Conservation (phyloP, 1,284 basidiomycete species). For the Cerioporus squamosus region DNA sequence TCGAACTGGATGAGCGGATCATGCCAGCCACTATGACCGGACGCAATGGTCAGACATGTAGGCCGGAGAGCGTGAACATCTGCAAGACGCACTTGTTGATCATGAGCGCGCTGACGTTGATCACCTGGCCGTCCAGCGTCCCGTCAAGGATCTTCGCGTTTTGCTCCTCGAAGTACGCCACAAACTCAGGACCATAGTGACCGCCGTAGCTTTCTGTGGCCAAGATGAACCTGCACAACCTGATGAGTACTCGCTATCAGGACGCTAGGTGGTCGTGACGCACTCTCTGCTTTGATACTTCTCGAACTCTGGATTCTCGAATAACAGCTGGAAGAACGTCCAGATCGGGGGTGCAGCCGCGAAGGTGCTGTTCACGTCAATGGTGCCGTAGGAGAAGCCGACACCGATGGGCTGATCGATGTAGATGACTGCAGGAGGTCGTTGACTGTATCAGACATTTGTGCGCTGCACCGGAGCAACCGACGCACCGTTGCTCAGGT, state of each 20-base stretch:
- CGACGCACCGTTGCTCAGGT: conserved; percentile 60
- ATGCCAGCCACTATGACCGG: conserved; percentile 57
- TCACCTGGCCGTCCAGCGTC: conserved; percentile 36
- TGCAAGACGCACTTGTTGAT: conserved; percentile 41
- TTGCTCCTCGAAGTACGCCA: conserved; percentile 69
- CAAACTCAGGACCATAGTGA: conserved; percentile 68
- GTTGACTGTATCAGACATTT: too few relatives aligned
- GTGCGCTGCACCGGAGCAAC: not conserved
- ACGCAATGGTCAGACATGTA: too few relatives aligned
- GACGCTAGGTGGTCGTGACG: conserved; percentile 17
- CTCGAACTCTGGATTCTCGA: conserved; percentile 63
- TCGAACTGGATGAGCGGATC: conserved; percentile 67
- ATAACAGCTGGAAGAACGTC: conserved; percentile 69
- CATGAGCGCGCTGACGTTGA: conserved; percentile 47
- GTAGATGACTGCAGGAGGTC: conserved; percentile 69
- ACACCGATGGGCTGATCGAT: conserved; percentile 78
- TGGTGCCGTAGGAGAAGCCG: conserved; percentile 66
- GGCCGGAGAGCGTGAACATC: too few relatives aligned
- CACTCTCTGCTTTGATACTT: conserved; percentile 63
- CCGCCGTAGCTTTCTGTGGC: conserved; percentile 72
- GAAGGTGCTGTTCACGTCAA: conserved; percentile 58
- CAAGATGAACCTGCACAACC: conserved; percentile 55
- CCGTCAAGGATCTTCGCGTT: conserved; percentile 56
- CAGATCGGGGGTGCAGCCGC: conserved; percentile 58
- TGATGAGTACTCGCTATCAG: not conserved